Evolutionary conservation across 768 basidiomycete genomes (phyloP), one percentile per base, ranked within the genome.

Genomic region (Mycena filopes): DNA sequence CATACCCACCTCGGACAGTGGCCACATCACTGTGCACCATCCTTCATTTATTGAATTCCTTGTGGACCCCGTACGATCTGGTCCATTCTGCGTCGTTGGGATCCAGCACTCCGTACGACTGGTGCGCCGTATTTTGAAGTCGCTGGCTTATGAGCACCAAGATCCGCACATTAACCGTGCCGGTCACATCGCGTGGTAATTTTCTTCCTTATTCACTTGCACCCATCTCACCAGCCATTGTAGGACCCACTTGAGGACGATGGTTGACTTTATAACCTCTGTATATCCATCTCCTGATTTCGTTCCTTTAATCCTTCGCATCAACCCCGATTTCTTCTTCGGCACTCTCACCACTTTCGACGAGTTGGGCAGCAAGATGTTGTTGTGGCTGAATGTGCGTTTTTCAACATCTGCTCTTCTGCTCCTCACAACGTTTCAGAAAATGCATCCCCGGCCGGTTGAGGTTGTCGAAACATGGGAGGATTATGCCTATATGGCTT

Each of bases 271-370:
- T 15, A 26, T 65, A 18, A 69, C 63, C n/a, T 69, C 67, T 7
- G n/a, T 54, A 16, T 29, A 46, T 47, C 58, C 60, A 6, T 56
- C 59, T 16, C 0, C 45, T 9, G 59, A 62, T 43, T 50, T 69
- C 12, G 42, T 65, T 3, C 58, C 48, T 3, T 41, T 57, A 2
- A 29, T 65, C 15, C 23, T 26, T 40, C 20, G 31, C 36, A 62
- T 65, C 49, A 69, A 69, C 26, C 67, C 67, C 13, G 67, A 69
- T 40, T 69, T 60, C 42, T 69, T 69, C 63, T 69, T 69, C 29
- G 63, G 60, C 12, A 46, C 67, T 1, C 60, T 69, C 23, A 16
- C 21, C 20, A 41, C 42, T 25, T 69, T 69, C 41, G 55, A 65
- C 5, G 21, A 45, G 8, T 1, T 36, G 3, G 67, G 67, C 20